Conservation (phyloP, 495 filamentous ascomycete species). For the Neurospora sp. region DNA sequence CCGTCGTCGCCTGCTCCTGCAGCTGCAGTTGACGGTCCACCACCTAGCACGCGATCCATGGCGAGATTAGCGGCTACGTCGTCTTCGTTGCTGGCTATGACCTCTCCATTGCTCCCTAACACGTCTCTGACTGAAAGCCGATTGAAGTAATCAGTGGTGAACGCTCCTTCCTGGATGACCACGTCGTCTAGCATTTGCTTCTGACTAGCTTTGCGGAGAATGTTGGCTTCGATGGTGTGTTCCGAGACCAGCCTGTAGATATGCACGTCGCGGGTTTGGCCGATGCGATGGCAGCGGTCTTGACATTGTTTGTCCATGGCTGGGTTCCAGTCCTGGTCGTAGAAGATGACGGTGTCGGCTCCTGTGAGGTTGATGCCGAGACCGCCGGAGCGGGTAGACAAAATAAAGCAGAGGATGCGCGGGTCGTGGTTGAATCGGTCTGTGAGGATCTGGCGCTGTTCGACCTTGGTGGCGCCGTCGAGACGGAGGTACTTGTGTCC, state of each 20-base stretch:
- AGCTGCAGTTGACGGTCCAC: conserved; percentile 16
- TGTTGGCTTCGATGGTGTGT: conserved; percentile 98
- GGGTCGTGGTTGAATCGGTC: conserved; percentile 95
- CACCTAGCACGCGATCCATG: conserved; percentile 78
- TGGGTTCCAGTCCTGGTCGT: conserved; percentile 98
- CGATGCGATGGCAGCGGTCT: conserved; percentile 94
- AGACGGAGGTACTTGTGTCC: conserved; percentile 86
- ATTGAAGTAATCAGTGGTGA: conserved; percentile 96
- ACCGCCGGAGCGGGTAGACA: conserved; percentile 89
- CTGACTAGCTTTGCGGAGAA: conserved; percentile 89
- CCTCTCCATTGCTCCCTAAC: conserved; percentile 49
- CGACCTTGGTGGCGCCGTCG: conserved; percentile 88
- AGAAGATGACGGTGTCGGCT: conserved; percentile 98
- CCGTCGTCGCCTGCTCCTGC: background rate
- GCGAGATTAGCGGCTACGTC: conserved; percentile 62
- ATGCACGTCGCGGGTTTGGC: conserved; percentile 95
- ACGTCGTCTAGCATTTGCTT: conserved; percentile 97
- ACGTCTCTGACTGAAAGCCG: conserved; percentile 64
- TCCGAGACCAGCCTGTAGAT: conserved; percentile 97
- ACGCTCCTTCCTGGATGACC: conserved; percentile 96
- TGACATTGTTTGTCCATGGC: conserved; percentile 99
- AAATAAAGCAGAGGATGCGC: conserved; percentile 87
- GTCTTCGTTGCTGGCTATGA: conserved; percentile 43
- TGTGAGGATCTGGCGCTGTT: conserved; percentile 89
- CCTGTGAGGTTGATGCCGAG: conserved; percentile 95